Conservation (phyloP, 192 early-diverging fungal species). For the Coemansia sp. region DNA sequence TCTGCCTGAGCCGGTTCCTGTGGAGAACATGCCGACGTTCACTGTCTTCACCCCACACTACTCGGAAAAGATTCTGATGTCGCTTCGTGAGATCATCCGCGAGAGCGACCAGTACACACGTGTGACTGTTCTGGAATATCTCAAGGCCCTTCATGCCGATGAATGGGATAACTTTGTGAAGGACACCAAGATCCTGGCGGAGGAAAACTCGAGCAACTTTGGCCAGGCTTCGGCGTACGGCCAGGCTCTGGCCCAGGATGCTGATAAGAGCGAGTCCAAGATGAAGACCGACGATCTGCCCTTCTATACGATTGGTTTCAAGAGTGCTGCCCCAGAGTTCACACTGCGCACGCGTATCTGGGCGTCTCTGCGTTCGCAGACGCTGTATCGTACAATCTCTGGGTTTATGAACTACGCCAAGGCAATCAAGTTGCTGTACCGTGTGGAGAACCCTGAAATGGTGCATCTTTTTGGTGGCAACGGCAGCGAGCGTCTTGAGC, state of each 20-base stretch:
- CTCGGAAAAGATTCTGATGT: slow-evolving; percentile 80
- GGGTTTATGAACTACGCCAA: slow-evolving; percentile 89
- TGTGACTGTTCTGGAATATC: slow-evolving; percentile 78
- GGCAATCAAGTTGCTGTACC: slow-evolving; percentile 77
- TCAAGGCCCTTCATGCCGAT: slow-evolving; percentile 73
- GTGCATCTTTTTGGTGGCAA: slow-evolving; percentile 65
- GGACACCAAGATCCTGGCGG: slow-evolving; percentile 77
- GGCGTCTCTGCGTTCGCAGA: slow-evolving; percentile 84
- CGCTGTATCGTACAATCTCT: slow-evolving; percentile 81
- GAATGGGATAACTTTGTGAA: slow-evolving; percentile 93
- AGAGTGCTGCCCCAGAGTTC: slow-evolving; percentile 77
- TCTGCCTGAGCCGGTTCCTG: slow-evolving; percentile 74
- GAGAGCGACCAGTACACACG: slow-evolving; percentile 79
- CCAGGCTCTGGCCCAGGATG: slow-evolving; percentile 53
- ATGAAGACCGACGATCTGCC: slow-evolving; percentile 75
- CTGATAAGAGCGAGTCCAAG: slow-evolving; percentile 62
- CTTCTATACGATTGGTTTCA: slow-evolving; percentile 82
- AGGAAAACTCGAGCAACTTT: slow-evolving; percentile 63
- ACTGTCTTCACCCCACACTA: slow-evolving; percentile 85
- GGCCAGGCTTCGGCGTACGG: slow-evolving; percentile 54
- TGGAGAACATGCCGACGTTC: slow-evolving; percentile 83
- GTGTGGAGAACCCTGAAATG: slow-evolving; percentile 78
- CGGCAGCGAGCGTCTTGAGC: slow-evolving; percentile 64
- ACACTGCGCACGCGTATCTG: slow-evolving; percentile 84
- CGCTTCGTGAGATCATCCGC: slow-evolving; percentile 79